phyloP scores from a whole-genome alignment of 179 eudicot species.

The Nepenthes alata region DNA sequence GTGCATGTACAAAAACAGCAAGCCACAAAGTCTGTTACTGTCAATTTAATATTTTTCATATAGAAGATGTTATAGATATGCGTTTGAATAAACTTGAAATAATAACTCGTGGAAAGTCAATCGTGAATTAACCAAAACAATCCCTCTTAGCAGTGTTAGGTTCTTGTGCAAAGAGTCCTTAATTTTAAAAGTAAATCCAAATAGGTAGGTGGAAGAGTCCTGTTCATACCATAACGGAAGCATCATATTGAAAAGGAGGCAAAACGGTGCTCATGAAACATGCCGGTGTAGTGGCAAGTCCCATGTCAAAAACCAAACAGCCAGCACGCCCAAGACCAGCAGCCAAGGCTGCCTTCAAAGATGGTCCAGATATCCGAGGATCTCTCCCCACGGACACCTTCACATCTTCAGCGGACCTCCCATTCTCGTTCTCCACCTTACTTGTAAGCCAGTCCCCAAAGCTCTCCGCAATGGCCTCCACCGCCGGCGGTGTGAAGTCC shows the following conservation, averaged over 20 bases:
- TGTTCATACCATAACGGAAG: constrained; percentile 68
- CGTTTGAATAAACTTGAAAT: no score
- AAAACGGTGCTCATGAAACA: constrained; percentile 75
- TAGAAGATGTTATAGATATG: no score
- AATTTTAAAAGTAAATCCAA: not conserved
- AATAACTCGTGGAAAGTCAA: no score
- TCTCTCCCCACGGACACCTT: constrained; percentile 69
- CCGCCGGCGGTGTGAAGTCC: constrained; percentile 59
- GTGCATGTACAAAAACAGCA: no score
- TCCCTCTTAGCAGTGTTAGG: no score
- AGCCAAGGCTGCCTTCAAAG: constrained; percentile 56
- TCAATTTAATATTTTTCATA: no score
- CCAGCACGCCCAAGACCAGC: constrained; percentile 68
- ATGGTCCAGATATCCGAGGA: constrained; percentile 54
- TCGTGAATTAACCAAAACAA: no score
- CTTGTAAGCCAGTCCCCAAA: constrained; percentile 70
- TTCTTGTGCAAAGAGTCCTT: no score
- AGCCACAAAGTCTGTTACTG: no score
- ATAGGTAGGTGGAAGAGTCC: not conserved
- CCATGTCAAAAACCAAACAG: constrained; percentile 64
- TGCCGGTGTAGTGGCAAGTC: constrained; percentile 91
- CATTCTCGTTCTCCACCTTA: constrained; percentile 17
- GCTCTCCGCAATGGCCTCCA: constrained; percentile 86
- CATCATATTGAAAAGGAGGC: constrained; percentile 59
- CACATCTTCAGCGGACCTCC: constrained; percentile 12